Base-by-base conservation (phyloP, 1,284 basidiomycete species). In the Cystobasidium slooffiae region DNA sequence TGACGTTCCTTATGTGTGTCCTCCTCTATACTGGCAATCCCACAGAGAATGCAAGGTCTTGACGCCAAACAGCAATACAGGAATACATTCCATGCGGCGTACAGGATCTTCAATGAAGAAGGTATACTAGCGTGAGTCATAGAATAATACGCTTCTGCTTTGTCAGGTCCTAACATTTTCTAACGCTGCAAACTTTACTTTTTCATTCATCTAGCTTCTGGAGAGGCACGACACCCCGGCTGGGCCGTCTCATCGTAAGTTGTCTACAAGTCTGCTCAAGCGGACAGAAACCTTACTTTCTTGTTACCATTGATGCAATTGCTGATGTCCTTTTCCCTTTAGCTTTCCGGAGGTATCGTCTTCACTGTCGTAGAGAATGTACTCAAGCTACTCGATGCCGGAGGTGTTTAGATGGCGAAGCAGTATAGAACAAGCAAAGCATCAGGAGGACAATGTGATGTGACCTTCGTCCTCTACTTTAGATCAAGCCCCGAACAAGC, bases 271-370 rank as follows among this genome's bases (percentile, higher is more conserved):
- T 31, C 31, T 31, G 31, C 31, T 31, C 31, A 31, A 31, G 31
- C 31, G 31, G 31, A 1, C 31, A 5, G 31, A 31, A 31, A 31
- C 5, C 31, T 31, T 31, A 5, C 31, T 31, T 31, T 31, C 31
- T 31, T n/a, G n/a, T n/a, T 31, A 31, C 31, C 31, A 31, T 31
- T 31, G 31, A 31, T 31, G 31, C 31, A 31, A 31, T 5, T 31
- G 31, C 31, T 31, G 31, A 31, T 31, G 31, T 31, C 31, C 31
- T 31, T 5, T 31, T 31, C 31, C 75, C 74, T 76, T 76, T 80
- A 94, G 90, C 82, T 97, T 84, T 92, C 91, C 73, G 95, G 96
- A 18, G 96, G 95, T 1, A 95, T 99, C 79, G 91, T 94, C 52
- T 98, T 98, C 81, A 95, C 94, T 0, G 88, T 95, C 0, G 96